These are phyloP conservation scores for Rhodotorula mucilaginosa DNA, from an alignment of 1,284 basidiomycete genomes.

Conservation along the genomic window DNA sequence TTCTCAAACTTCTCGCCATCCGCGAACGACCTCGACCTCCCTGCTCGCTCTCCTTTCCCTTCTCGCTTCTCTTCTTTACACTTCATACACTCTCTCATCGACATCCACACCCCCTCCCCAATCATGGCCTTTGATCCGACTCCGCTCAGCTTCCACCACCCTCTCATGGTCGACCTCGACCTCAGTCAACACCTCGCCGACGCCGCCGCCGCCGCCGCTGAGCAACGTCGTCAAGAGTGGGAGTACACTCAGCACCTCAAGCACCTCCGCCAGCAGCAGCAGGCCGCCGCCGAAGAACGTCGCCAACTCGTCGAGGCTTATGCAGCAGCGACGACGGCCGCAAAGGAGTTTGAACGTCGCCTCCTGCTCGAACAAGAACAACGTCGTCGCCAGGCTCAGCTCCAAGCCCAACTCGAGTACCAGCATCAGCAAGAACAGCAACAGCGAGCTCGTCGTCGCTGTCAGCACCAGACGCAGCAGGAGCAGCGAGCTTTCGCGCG, in stretches of 20 bases:
- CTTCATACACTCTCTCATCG: background rate
- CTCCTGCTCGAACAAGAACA: background rate
- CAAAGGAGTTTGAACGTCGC: too few species aligned
- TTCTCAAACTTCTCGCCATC: background rate
- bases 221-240: too few species aligned
- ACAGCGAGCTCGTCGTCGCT: background rate
- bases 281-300: too few species aligned
- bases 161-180: background rate
- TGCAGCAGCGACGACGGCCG: too few species aligned
- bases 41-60: background rate
- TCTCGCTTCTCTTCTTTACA: background rate
- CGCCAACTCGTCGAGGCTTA: too few species aligned
- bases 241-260: too few species aligned
- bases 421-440: slow-evolving; percentile 1
- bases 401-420: background rate
- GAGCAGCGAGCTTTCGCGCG: background rate
- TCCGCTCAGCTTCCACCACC: background rate
- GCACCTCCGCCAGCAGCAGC: too few species aligned
- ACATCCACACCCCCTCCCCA: too few species aligned
- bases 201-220: too few species aligned
- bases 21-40: background rate
- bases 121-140: background rate
- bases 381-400: background rate
- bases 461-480: background rate
- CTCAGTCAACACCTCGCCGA: background rate